Evolutionary conservation across 306 rosid species (phyloP).

Genomic region (Arachis stenosperma): DNA sequence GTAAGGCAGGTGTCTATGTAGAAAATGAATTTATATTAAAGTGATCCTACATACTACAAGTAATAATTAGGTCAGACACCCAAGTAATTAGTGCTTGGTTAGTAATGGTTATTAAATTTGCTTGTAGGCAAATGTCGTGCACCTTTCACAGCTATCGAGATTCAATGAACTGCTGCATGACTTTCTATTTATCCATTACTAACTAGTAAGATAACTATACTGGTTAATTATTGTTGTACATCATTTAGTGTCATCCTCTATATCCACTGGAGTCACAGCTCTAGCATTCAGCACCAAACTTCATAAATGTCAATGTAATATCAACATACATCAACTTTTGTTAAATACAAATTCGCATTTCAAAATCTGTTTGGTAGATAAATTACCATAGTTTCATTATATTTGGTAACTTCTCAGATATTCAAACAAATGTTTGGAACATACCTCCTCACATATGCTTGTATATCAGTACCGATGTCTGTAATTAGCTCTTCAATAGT

Average conservation of each 20-base stretch:
- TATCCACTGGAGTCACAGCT: constrained; percentile 9
- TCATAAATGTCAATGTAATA: not conserved
- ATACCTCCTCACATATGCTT: constrained; percentile 26
- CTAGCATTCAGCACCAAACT: constrained; percentile 1
- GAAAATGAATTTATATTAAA: not conserved
- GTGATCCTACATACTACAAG: not conserved
- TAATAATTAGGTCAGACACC: not conserved
- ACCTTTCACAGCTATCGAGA: no score
- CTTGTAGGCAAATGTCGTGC: not conserved
- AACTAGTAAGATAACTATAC: not conserved
- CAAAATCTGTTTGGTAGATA: not conserved
- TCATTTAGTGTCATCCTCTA: not conserved
- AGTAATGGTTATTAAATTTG: not conserved
- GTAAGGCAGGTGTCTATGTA: not conserved
- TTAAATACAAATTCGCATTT: not conserved
- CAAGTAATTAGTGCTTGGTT: not conserved
- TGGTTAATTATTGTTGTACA: no score
- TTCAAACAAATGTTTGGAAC: constrained; percentile 1
- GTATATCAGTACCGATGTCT: constrained; percentile 49
- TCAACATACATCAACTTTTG: not conserved
- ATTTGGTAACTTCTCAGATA: not conserved
- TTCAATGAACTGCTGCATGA: not conserved
- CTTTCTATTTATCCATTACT: not conserved
- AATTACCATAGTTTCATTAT: not conserved
- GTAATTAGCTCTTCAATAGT: constrained; percentile 56